Percentiles rank a stretch among this genome's conserved stretches.
Evolutionary conservation across 2,329 filamentous ascomycete species (phyloP).

Genomic region (Aspergillus unguis): DNA sequence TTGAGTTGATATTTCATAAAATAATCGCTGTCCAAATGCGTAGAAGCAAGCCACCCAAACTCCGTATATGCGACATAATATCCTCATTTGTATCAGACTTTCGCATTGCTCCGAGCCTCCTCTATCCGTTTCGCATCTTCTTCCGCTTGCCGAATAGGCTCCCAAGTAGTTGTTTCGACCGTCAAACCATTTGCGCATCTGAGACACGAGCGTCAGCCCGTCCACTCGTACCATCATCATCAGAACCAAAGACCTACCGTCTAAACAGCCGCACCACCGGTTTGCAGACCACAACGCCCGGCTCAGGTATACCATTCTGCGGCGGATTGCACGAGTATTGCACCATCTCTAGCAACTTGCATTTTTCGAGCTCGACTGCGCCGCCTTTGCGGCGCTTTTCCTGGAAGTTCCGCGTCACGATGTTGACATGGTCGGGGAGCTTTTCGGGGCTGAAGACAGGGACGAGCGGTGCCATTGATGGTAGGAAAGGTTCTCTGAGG

Average conservation of each 20-base stretch:
- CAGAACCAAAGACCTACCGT: conserved; percentile 43
- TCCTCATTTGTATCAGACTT: conserved; percentile 16
- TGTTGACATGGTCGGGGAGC: conserved; percentile 52
- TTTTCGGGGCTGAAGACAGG: conserved; percentile 52
- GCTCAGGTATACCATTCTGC: conserved; percentile 39
- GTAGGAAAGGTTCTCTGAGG: not conserved
- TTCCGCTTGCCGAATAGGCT: conserved; percentile 38
- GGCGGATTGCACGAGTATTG: conserved; percentile 62
- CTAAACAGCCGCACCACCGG: conserved; percentile 59
- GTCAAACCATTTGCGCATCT: conserved; percentile 53
- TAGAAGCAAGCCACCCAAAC: conserved; percentile 13
- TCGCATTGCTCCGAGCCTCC: conserved; percentile 21
- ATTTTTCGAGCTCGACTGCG: conserved; percentile 52
- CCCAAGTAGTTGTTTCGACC: conserved; percentile 62
- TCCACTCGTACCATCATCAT: not conserved
- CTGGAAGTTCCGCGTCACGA: conserved; percentile 42
- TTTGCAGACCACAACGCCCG: conserved; percentile 50
- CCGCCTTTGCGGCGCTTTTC: conserved; percentile 52
- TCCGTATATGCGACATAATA: conserved; percentile 12
- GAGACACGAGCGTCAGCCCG: not conserved
- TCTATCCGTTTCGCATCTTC: conserved; percentile 32
- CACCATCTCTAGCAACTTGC: conserved; percentile 57
- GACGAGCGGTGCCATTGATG: conserved; percentile 54
- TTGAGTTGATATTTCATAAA: conserved; percentile 15
- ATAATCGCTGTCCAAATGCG: conserved; percentile 7